These are phyloP conservation scores for Fusarium sacchari DNA, from an alignment of 2,329 filamentous ascomycete genomes.

Conservation along the genomic window DNA sequence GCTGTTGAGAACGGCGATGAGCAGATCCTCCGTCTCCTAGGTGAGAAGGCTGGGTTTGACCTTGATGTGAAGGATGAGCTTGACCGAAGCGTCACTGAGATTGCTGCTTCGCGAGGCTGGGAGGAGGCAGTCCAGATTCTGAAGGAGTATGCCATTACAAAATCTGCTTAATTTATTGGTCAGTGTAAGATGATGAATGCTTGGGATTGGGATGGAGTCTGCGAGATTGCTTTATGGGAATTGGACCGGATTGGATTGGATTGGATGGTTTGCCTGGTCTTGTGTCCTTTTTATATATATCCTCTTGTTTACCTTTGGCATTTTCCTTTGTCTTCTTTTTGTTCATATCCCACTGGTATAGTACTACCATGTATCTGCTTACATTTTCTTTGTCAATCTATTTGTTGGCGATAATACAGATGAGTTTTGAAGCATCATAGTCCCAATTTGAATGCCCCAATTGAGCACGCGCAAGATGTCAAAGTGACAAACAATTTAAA, in stretches of 20 bases:
- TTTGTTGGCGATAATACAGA: constrained; percentile 21
- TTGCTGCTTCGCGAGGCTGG: constrained; percentile 68
- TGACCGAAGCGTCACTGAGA: constrained; percentile 64
- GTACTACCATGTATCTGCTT: constrained; percentile 10
- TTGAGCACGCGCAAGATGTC: neutral
- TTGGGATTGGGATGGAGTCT: constrained; percentile 32
- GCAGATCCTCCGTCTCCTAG: constrained; percentile 62
- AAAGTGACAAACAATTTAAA: neutral
- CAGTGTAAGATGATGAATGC: constrained; percentile 36
- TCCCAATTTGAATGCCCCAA: too few relatives aligned
- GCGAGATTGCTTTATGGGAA: constrained; percentile 27
- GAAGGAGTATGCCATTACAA: constrained; percentile 20
- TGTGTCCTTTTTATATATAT: constrained; percentile 25
- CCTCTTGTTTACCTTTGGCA: constrained; percentile 31
- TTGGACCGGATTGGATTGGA: neutral
- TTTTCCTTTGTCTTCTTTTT: constrained; percentile 12
- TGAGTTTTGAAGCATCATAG: neutral
- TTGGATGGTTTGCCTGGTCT: constrained; percentile 15
- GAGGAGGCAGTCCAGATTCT: constrained; percentile 64
- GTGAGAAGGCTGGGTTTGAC: constrained; percentile 61
- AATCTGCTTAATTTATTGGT: constrained; percentile 16
- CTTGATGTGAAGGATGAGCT: constrained; percentile 63
- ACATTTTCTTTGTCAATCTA: constrained; percentile 35
- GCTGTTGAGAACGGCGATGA: constrained; percentile 71
- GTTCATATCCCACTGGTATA: constrained; percentile 27